Evolutionary conservation across 2,329 filamentous ascomycete species (phyloP), one percentile per base, ranked within the genome.

Genomic region (Claviceps sp.): DNA sequence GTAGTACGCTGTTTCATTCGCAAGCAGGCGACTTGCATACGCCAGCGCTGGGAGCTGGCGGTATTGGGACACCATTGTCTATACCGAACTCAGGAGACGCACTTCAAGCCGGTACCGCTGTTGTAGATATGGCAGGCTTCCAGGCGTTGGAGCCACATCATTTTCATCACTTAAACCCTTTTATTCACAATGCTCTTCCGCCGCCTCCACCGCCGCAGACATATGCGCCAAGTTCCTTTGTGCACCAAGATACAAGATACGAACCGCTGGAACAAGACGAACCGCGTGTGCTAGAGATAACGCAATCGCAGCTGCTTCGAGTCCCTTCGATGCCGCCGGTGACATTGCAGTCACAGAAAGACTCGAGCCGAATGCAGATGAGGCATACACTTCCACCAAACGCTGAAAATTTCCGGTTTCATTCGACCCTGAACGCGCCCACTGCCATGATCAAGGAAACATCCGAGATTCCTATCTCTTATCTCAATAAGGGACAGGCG

Each of bases 401-500:
- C 0, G 77, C 75, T 10, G 83, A 87, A 61, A 85, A 84, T 62
- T 96, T 96, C 64, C 87, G 93, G 42, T 97, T 88, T 64, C 87
- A 93, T 64, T 85, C 88, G 49, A 93, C 88, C 0, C 70, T 98
- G 46, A 94, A 95, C 65, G 91, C 93, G 1, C 89, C 91, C 3
- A 98, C 93, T 0, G 93, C 93, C 7, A 98, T 97, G 93, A 85
- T 94, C 62, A 94, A 87, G 66, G 83, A 89, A 56, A 70, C 82
- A 1, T 86, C 94, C 55, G 91, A 97, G 65, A 94, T 97, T 24
- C 93, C 93, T 0, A 81, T 97, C n/a, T 96, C 91, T 0, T 98
- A 98, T 64, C 78, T 98, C 17, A 98, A 98, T 72, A 97, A 97
- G 68, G 90, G 91, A 24, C 91, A 97, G 65, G 88, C 89, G 16